Base-by-base conservation (phyloP, 441 rosid species). In the Erysimum cheiri region DNA sequence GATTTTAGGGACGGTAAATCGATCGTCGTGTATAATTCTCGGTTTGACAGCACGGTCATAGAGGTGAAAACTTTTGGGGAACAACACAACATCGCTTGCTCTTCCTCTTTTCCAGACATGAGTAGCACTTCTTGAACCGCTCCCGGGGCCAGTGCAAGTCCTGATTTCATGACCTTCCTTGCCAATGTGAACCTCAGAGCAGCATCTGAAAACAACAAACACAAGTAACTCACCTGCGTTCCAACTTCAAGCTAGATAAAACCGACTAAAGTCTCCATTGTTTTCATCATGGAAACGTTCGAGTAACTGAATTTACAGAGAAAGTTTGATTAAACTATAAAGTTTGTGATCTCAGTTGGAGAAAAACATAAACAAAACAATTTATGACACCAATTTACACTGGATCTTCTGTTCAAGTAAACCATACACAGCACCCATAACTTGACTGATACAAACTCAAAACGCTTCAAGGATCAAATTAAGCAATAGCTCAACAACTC, bases 61-160 rank as follows among this genome's bases (percentile, higher is more conserved):
- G 52, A 93, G 90, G 78, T 91, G 97, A 70, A 80, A 93, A 72
- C 90, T 81, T 59, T 89, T 85, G 0, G 96, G 89, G 80, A 82
- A 85, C 69, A 81, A 77, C 1, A 89, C 77, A 9, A 85, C 87
- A 64, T 85, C 88, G 9, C 46, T 53, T 1, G 77, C 78, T 62
- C 91, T 79, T 50, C 96, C 93, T 53, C 69, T 86, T 75, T 81
- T 84, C 97, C 98, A 88, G n/a, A 84, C 85, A 72, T 90, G 97
- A 72, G 83, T 83, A 4, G 86, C 90, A 46, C 80, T 83, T 46
- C 97, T 83, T 4, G 77, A 57, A 63, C 91, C 88, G 17, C 92
- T 90, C 15, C 82, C 74, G 0, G 90, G 84, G 49, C 93, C 91
- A 15, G 78, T 80, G 74, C 96, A 93, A 10, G 88, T 86, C 57